Percentiles rank a stretch among this genome's conserved stretches.
Conservation (phyloP, 805 yeast species). For the Saturnispora gosingensis region DNA sequence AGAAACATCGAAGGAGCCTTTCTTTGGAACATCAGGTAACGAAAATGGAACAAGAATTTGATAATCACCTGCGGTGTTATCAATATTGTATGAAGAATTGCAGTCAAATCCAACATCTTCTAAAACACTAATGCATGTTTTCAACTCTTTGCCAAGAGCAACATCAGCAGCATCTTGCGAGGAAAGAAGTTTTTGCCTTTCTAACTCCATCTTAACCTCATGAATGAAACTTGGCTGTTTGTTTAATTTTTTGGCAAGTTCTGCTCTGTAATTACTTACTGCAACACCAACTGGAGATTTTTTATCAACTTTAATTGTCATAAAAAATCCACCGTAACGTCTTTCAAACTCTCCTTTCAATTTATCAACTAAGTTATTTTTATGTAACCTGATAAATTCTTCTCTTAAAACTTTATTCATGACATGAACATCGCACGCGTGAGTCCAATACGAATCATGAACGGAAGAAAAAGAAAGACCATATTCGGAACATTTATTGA, state of each 20-base stretch:
- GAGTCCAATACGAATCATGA: constrained; percentile 98
- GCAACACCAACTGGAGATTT: constrained; percentile 41
- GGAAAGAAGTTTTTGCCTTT: constrained; percentile 45
- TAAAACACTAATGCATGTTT: constrained; percentile 60
- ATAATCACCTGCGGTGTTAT: constrained; percentile 18
- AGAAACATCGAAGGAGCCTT: constrained; percentile 76
- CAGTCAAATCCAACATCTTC: constrained; percentile 21
- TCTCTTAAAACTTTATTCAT: constrained; percentile 69
- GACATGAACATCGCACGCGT: constrained; percentile 69
- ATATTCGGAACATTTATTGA: constrained; percentile 58
- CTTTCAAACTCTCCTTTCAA: constrained; percentile 71
- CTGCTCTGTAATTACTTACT: constrained; percentile 40
- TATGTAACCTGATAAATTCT: constrained; percentile 71
- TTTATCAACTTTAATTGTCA: constrained; percentile 46
- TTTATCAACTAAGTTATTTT: constrained; percentile 58
- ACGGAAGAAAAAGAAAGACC: constrained; percentile 83
- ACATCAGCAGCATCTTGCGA: constrained; percentile 43
- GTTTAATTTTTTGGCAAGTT: constrained; percentile 40
- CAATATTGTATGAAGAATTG: constrained; percentile 9
- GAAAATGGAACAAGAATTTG: constrained; percentile 57
- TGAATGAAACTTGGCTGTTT: constrained; percentile 56
- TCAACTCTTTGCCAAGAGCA: constrained; percentile 44
- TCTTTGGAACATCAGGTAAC: constrained; percentile 65
- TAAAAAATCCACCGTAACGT: constrained; percentile 66
- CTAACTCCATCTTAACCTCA: constrained; percentile 63